Conservation (phyloP, 2,329 filamentous ascomycete genomes). For the Coniochaeta pulveracea region DNA sequence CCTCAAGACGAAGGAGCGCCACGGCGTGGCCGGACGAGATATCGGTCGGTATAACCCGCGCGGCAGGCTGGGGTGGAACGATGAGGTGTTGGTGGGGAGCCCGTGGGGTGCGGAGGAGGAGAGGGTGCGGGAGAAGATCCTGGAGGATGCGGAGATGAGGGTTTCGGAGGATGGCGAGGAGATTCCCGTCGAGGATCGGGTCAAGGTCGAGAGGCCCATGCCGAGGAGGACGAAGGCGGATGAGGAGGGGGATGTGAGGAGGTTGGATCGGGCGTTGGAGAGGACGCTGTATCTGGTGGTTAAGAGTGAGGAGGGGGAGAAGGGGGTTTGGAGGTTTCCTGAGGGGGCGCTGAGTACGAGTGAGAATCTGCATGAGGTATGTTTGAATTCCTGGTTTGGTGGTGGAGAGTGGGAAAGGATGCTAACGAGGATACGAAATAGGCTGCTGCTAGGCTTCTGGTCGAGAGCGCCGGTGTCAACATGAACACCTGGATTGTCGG, state of each 20-base stretch:
- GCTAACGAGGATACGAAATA: constrained; percentile 23
- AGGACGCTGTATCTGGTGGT: constrained; percentile 83
- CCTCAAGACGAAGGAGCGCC: constrained; percentile 66
- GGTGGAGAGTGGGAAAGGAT: not conserved
- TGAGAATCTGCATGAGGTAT: constrained; percentile 75
- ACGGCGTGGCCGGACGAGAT: constrained; percentile 66
- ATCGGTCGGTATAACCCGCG: constrained; percentile 61
- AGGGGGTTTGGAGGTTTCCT: constrained; percentile 74
- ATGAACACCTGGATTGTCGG: constrained; percentile 99
- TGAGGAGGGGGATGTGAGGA: constrained; percentile 57
- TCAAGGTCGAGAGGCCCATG: constrained; percentile 59
- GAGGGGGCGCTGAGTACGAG: constrained; percentile 54
- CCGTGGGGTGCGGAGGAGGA: constrained; percentile 47
- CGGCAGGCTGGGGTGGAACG: constrained; percentile 69
- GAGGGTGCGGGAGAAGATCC: constrained; percentile 53
- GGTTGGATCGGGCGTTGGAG: constrained; percentile 69
- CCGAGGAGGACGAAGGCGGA: constrained; percentile 71
- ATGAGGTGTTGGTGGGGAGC: constrained; percentile 74
- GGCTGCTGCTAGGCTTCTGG: constrained; percentile 72
- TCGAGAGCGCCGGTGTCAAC: constrained; percentile 71
- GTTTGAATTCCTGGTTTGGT: constrained; percentile 18
- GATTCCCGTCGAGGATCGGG: constrained; percentile 45
- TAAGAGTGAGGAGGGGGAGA: constrained; percentile 38
- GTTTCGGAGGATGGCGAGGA: constrained; percentile 50
- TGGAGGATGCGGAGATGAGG: constrained; percentile 62